phyloP scores from a whole-genome alignment of 2,329 filamentous ascomycete species.

The Neospermospora avenae region DNA sequence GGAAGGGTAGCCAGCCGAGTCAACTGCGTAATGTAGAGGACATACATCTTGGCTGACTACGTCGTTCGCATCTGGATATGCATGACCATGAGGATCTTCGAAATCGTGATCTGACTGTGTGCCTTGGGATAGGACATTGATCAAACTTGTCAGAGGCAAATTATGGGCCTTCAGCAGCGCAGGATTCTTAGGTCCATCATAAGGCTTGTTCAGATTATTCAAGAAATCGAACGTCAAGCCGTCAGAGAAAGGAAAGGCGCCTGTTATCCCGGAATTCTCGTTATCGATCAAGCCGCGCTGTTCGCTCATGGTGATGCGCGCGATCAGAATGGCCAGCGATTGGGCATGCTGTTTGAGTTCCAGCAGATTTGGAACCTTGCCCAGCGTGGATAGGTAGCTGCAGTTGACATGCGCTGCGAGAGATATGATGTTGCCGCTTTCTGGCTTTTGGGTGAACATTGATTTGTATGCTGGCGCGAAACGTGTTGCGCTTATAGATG shows the following conservation, averaged over 20 bases:
- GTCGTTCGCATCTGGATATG: background rate
- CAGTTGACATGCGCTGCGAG: slow-evolving; percentile 49
- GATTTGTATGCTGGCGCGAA: slow-evolving; percentile 20
- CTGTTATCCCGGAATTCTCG: slow-evolving; percentile 9
- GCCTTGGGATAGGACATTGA: slow-evolving; percentile 25
- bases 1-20: background rate
- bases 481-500: background rate
- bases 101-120: background rate
- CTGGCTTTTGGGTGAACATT: slow-evolving; percentile 11
- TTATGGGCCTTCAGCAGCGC: slow-evolving; percentile 22
- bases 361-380: slow-evolving; percentile 50
- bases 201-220: slow-evolving; percentile 47
- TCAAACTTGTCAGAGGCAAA: slow-evolving; percentile 27
- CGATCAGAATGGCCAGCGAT: slow-evolving; percentile 52
- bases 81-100: background rate
- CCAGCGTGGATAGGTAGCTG: slow-evolving; percentile 52
- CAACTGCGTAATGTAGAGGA: slow-evolving; percentile 23
- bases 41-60: slow-evolving; percentile 24
- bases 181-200: slow-evolving; percentile 40
- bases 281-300: slow-evolving; percentile 29
- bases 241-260: slow-evolving; percentile 35
- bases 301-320: slow-evolving; percentile 42
- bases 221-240: slow-evolving; percentile 57
- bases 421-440: background rate
- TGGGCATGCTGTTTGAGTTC: slow-evolving; percentile 59